Conservation (phyloP, 495 filamentous ascomycete genomes). For the Polyplosphaeria fusca region DNA sequence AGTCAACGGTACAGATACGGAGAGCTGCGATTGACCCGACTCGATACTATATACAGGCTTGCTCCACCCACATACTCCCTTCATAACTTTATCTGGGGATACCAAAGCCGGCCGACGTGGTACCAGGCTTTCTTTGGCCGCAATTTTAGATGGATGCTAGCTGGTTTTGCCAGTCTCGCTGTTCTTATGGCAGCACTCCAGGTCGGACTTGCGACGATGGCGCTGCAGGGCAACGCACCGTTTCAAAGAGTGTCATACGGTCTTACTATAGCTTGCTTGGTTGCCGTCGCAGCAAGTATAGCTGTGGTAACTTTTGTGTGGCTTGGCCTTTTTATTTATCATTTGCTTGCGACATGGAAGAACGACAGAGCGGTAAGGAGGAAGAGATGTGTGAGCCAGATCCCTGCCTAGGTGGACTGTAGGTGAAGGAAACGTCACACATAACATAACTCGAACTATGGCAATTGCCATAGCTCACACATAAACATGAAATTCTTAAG, state of each 20-base stretch:
- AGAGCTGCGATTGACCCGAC: constrained; percentile 27
- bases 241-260: constrained; percentile 11
- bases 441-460: no score
- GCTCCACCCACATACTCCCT: constrained; percentile 1
- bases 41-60: constrained; percentile 25
- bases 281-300: background rate
- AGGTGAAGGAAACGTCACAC: no score
- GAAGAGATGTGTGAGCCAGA: background rate
- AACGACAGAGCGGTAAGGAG: background rate
- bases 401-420: no score
- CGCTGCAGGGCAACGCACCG: constrained; percentile 3
- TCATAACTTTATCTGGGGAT: constrained; percentile 4
- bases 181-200: constrained; percentile 12
- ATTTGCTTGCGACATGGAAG: constrained; percentile 3
- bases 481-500: no score
- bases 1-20: constrained; percentile 32
- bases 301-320: constrained; percentile 1
- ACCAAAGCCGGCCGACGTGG: background rate
- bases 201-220: constrained; percentile 11
- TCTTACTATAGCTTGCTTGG: background rate
- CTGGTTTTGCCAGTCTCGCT: constrained; percentile 2
- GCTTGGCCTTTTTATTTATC: constrained; percentile 3
- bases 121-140: constrained; percentile 17
- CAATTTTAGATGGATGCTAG: constrained; percentile 16
- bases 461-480: no score